These are phyloP conservation scores for Amborella trichopoda DNA, from an alignment of 164 flowering plant genomes.

Conservation along the genomic window DNA sequence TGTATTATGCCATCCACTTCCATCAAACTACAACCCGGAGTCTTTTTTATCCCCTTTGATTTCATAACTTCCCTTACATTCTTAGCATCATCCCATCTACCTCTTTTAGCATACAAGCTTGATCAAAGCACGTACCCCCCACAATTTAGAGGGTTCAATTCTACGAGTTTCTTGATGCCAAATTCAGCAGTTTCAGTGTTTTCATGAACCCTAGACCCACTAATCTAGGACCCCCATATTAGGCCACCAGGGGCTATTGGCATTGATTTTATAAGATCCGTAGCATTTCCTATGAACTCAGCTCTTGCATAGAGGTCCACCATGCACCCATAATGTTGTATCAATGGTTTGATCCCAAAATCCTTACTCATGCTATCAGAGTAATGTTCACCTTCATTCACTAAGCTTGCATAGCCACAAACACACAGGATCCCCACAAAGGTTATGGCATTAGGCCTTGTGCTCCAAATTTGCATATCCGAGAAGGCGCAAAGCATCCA, in stretches of 20 bases:
- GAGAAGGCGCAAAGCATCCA: slow-evolving; percentile 45
- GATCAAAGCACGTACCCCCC: slow-evolving; percentile 61
- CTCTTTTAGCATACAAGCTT: slow-evolving; percentile 57
- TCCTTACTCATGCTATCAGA: slow-evolving; percentile 49
- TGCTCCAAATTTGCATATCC: slow-evolving; percentile 49
- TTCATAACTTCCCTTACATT: slow-evolving; percentile 50
- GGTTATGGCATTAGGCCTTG: slow-evolving; percentile 57
- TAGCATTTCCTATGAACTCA: slow-evolving; percentile 58
- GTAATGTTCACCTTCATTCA: slow-evolving; percentile 39
- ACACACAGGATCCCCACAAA: slow-evolving; percentile 69
- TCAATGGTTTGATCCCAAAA: slow-evolving; percentile 49
- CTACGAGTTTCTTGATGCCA: slow-evolving; percentile 47
- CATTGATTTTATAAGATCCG: slow-evolving; percentile 37
- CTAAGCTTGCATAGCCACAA: slow-evolving; percentile 67
- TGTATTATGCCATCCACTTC: slow-evolving; percentile 45
- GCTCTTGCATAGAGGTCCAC: slow-evolving; percentile 74
- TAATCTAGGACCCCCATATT: slow-evolving; percentile 67
- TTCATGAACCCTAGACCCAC: slow-evolving; percentile 61
- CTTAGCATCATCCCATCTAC: slow-evolving; percentile 55
- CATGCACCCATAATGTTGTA: slow-evolving; percentile 63
- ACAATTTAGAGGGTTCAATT: slow-evolving; percentile 51
- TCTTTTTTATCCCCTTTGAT: slow-evolving; percentile 46
- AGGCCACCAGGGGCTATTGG: slow-evolving; percentile 49
- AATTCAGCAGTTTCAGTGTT: slow-evolving; percentile 34
- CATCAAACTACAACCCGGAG: slow-evolving; percentile 73